Percentiles rank a stretch among this genome's conserved stretches.
These are phyloP conservation scores for Aspergillus campestris DNA, from an alignment of 495 filamentous ascomycete genomes.

Conservation along the genomic window DNA sequence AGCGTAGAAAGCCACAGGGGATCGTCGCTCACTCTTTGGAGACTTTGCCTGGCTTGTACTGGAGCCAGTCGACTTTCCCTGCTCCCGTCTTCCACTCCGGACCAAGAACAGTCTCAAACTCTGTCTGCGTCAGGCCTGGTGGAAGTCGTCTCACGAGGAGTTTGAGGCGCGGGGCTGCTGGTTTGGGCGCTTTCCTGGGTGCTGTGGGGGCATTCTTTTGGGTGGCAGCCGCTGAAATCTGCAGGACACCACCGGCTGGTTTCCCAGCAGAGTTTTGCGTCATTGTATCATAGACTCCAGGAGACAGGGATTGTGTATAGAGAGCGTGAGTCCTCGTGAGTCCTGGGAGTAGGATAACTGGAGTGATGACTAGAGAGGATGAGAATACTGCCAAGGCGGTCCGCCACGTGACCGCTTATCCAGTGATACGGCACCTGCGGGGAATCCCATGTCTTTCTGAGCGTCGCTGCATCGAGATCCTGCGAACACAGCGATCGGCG, in stretches of 20 bases:
- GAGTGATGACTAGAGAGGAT: too few species aligned
- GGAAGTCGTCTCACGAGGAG: constrained; percentile 78
- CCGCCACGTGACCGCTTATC: too few species aligned
- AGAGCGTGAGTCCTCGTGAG: too few species aligned
- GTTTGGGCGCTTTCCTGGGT: constrained; percentile 44
- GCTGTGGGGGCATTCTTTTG: constrained; percentile 46
- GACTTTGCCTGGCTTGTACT: constrained; percentile 72
- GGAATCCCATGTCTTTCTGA: constrained; percentile 1
- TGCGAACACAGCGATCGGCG: too few species aligned
- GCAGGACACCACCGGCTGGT: constrained; percentile 48
- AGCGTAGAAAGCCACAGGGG: neutral
- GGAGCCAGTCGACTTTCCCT: constrained; percentile 76
- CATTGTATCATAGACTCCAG: constrained; percentile 10
- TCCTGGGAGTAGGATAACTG: too few species aligned
- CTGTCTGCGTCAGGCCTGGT: constrained; percentile 71
- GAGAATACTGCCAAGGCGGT: too few species aligned
- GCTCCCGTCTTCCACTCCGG: constrained; percentile 71
- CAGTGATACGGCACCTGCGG: neutral
- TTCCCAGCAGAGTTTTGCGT: constrained; percentile 33
- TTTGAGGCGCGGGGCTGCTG: constrained; percentile 62
- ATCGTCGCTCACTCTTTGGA: constrained; percentile 65
- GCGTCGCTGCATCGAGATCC: too few species aligned
- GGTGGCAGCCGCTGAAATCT: constrained; percentile 47
- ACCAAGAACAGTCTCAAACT: constrained; percentile 68
- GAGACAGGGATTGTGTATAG: neutral